Base-by-base conservation (phyloP, 1,284 basidiomycete genomes). In the Moesziomyces globuligerus region DNA sequence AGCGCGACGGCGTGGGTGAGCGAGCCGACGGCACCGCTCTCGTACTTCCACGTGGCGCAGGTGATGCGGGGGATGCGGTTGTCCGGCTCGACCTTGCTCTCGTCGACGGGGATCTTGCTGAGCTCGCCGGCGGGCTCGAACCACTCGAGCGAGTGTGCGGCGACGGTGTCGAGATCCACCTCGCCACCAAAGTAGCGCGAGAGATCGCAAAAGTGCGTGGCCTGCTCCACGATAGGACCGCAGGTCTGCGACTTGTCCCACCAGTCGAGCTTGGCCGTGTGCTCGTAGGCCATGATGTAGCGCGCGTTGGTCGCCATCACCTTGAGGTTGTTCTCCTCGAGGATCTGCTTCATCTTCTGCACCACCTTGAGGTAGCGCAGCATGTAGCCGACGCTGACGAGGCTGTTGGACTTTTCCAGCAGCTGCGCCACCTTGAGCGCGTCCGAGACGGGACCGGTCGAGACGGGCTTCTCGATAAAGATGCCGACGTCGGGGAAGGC, bases 171-270 rank as follows among this genome's bases (percentile, higher is more conserved):
- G 64, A 95, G 89, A 80, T 96, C 91, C 57, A 98, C 93, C 76
- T 98, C 95, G 40, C 95, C 95, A 52, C 94, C 95, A 84, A 98
- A 98, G 87, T 98, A 98, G 74, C 95, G 90, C 50, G 93, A 94
- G 41, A 94, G 86, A 52, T 72, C 70, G 44, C 86, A 86, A 76
- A 89, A 88, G 81, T 89, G 95, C 8, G 96, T 98, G 38, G 92
- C 95, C 84, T 98, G 95, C 84, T 98, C 96, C 65, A 98, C 88
- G 79, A 98, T 89, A 13, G 95, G 95, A 34, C 95, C 95, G 44
- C 80, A 89, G 88, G 90, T 90, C 85, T 88, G 91, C 23, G 90
- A 88, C 85, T 98, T 98, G 87, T 95, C 90, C 96, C 96, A 98
- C 95, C 96, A 83, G 76, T 94, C 92, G 5, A 88, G 89, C 85